A percentile compares a stretch with the other conserved stretches of the same genome.
Conservation (phyloP, 164 flowering plant genomes). For the Aristolochia californica region DNA sequence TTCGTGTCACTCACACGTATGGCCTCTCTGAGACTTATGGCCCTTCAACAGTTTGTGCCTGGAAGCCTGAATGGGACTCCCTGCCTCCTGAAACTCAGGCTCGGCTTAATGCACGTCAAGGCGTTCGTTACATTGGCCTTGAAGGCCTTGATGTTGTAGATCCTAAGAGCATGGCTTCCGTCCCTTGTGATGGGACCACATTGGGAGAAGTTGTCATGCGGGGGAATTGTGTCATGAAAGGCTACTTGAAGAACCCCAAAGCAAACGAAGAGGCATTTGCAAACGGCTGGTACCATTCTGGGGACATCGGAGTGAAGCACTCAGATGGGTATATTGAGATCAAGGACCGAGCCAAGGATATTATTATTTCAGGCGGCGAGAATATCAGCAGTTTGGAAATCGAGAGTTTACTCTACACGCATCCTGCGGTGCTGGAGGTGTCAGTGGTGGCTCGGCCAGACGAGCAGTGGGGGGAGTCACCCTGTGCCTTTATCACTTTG, state of each 20-base stretch:
- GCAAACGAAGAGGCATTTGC: constrained; percentile 77
- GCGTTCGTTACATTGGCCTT: constrained; percentile 67
- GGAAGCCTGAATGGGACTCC: constrained; percentile 96
- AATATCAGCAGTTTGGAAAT: constrained; percentile 91
- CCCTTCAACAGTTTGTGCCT: constrained; percentile 78
- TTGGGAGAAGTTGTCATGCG: constrained; percentile 83
- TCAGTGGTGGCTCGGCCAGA: constrained; percentile 90
- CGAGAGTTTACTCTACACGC: constrained; percentile 57
- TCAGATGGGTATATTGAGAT: constrained; percentile 83
- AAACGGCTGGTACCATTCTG: constrained; percentile 83
- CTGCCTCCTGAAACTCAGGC: constrained; percentile 61
- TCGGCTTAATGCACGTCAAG: constrained; percentile 75
- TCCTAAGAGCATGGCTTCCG: constrained; percentile 43
- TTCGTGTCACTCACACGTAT: constrained; percentile 80
- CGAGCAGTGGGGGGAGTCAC: constrained; percentile 88
- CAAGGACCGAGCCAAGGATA: constrained; percentile 88
- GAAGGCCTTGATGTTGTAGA: constrained; percentile 67
- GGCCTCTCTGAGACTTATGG: constrained; percentile 96
- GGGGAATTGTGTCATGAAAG: constrained; percentile 89
- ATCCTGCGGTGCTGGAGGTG: constrained; percentile 65
- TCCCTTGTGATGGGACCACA: constrained; percentile 83
- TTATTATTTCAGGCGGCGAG: constrained; percentile 93
- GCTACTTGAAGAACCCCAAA: constrained; percentile 87
- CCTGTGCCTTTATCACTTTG: constrained; percentile 82
- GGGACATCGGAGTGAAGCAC: constrained; percentile 84